Percentiles rank a stretch among this genome's conserved stretches.
Conservation (phyloP, 352 stramenopile genomes). For the Phytopythium cucurbitacearum region DNA sequence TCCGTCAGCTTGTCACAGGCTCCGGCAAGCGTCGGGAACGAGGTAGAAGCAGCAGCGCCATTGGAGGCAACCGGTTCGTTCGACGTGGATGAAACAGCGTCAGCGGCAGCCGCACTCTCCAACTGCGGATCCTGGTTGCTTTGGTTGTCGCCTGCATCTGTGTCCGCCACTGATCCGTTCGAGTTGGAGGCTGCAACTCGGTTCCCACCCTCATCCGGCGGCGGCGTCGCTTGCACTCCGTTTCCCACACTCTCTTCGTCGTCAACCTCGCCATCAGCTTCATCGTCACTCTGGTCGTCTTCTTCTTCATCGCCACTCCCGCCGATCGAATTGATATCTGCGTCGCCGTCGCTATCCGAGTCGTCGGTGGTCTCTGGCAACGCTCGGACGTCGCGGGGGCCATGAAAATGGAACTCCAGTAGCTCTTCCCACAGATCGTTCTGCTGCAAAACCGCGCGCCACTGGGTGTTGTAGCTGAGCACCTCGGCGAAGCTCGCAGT, state of each 20-base stretch:
- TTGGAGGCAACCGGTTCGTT: conserved; percentile 1
- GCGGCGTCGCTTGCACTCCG: not conserved
- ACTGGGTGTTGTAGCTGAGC: conserved; percentile 16
- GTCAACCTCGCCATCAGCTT: conserved; percentile 10
- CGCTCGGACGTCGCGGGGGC: no score
- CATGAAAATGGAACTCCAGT: conserved; percentile 13
- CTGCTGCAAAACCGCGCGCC: conserved; percentile 15
- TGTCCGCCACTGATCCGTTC: no score
- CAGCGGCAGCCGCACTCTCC: no score
- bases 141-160: no score
- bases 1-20: conserved; percentile 20
- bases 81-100: no score
- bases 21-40: conserved; percentile 11
- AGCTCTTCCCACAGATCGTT: conserved; percentile 22
- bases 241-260: not conserved
- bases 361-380: no score
- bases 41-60: not conserved
- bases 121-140: no score
- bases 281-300: conserved; percentile 17
- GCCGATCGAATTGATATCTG: not conserved
- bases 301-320: conserved; percentile 16
- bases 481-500: conserved; percentile 26
- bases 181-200: no score
- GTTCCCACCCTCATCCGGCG: not conserved
- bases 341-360: not conserved